These are phyloP conservation scores for Tagetes patula DNA, from an alignment of 129 eudicot genomes.

Conservation along the genomic window DNA sequence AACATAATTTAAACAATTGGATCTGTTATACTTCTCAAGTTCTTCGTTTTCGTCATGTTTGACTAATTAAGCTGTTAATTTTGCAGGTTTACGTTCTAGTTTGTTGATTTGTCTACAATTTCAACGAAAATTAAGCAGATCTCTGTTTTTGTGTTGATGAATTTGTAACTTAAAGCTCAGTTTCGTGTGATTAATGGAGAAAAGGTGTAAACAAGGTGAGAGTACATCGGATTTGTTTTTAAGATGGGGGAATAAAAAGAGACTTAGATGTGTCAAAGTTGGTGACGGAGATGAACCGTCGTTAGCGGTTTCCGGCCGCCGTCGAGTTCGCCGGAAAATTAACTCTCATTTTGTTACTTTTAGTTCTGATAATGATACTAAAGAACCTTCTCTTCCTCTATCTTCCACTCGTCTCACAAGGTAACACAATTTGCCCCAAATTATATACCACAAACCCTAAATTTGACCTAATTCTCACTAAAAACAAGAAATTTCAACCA, in stretches of 20 bases:
- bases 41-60: background rate
- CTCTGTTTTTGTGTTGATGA: background rate
- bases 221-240: slow-evolving; percentile 48
- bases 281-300: slow-evolving; percentile 26
- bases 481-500: background rate
- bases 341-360: slow-evolving; percentile 39
- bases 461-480: background rate
- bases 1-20: background rate
- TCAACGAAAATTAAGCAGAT: background rate
- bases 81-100: slow-evolving; percentile 21
- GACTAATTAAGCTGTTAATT: background rate
- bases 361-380: slow-evolving; percentile 32
- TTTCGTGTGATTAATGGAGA: slow-evolving; percentile 15
- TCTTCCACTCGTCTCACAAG: slow-evolving; percentile 47
- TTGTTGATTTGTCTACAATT: background rate
- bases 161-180: background rate
- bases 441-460: background rate
- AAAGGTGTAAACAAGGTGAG: slow-evolving; percentile 30
- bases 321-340: slow-evolving; percentile 50
- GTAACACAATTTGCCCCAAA: slow-evolving; percentile 16
- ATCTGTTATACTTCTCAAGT: background rate
- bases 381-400: slow-evolving; percentile 29
- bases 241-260: slow-evolving; percentile 60
- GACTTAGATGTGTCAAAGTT: slow-evolving; percentile 55
- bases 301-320: slow-evolving; percentile 27